These are phyloP conservation scores for Lichtheimia ramosa DNA, from an alignment of 371 early-diverging fungal species.

Conservation along the genomic window DNA sequence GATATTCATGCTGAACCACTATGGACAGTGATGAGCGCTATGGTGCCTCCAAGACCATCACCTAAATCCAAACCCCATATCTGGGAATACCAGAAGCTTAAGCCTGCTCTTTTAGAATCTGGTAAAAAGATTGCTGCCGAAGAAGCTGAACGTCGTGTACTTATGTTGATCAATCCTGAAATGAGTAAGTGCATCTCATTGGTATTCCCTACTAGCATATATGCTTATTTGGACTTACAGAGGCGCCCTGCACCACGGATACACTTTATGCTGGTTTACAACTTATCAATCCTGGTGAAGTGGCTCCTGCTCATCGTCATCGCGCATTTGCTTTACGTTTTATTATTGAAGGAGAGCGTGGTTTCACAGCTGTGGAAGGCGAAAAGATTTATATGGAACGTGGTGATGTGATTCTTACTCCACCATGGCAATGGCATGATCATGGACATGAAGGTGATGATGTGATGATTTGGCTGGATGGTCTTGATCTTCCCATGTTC, in stretches of 20 bases:
- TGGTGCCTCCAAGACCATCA: constrained; percentile 25
- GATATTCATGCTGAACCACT: constrained; percentile 21
- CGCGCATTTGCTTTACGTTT: constrained; percentile 28
- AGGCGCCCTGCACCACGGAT: constrained; percentile 25
- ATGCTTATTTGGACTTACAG: constrained; percentile 5
- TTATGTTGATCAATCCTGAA: constrained; percentile 24
- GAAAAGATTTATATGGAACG: constrained; percentile 27
- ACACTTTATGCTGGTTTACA: constrained; percentile 26
- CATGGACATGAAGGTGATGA: constrained; percentile 27
- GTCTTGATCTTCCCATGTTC: constrained; percentile 28
- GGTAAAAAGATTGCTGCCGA: constrained; percentile 20
- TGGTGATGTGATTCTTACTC: constrained; percentile 26
- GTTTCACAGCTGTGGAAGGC: constrained; percentile 27
- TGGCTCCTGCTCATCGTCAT: constrained; percentile 27
- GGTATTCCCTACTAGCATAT: background rate
- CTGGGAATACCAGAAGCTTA: constrained; percentile 26
- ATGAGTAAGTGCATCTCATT: constrained; percentile 9
- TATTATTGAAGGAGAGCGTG: constrained; percentile 24
- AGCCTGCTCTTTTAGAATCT: constrained; percentile 20
- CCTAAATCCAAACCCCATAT: constrained; percentile 18
- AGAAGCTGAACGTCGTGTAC: constrained; percentile 25
- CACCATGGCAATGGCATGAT: constrained; percentile 28
- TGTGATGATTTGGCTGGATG: constrained; percentile 29
- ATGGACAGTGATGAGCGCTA: constrained; percentile 28
- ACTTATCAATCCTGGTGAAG: constrained; percentile 24